A percentile compares a stretch with the other conserved stretches of the same genome.
Evolutionary conservation across 768 basidiomycete species (phyloP).

Genomic region (Calocera viscosa): DNA sequence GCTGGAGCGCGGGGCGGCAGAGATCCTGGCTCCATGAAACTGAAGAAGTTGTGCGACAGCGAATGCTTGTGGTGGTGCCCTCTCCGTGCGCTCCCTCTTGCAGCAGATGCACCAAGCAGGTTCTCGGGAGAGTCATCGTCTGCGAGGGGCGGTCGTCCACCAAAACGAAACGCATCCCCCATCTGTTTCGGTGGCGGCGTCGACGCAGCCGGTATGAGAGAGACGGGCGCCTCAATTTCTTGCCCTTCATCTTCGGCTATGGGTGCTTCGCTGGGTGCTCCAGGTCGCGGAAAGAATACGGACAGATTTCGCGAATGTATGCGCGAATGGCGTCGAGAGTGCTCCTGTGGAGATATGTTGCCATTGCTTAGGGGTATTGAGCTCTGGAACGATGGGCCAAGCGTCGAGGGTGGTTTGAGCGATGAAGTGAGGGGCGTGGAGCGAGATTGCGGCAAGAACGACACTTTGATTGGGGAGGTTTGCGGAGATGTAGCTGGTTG

Average conservation of each 20-base stretch:
- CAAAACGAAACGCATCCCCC: constrained; percentile 53
- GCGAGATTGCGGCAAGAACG: constrained; percentile 22
- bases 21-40: constrained; percentile 72
- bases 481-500: constrained; percentile 10
- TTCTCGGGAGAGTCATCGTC: constrained; percentile 13
- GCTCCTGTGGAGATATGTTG: constrained; percentile 15
- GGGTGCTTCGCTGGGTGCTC: constrained; percentile 39
- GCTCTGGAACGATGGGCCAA: constrained; percentile 22
- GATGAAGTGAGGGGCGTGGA: constrained; percentile 14
- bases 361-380: constrained; percentile 23
- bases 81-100: constrained; percentile 33
- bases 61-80: constrained; percentile 93
- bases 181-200: constrained; percentile 35
- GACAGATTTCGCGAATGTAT: constrained; percentile 87
- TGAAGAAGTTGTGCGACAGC: constrained; percentile 88
- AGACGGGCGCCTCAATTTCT: constrained; percentile 39
- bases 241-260: constrained; percentile 59
- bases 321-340: constrained; percentile 36
- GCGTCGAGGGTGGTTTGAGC: constrained; percentile 18
- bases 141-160: constrained; percentile 37
- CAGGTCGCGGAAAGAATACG: constrained; percentile 79
- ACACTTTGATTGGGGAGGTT: constrained; percentile 15
- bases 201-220: constrained; percentile 36
- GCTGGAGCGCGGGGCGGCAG: constrained; percentile 21
- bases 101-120: neutral